Percentiles rank a stretch among this genome's conserved stretches.
phyloP scores from a whole-genome alignment of 192 early-diverging fungal genomes.

The Piromyces finnis region DNA sequence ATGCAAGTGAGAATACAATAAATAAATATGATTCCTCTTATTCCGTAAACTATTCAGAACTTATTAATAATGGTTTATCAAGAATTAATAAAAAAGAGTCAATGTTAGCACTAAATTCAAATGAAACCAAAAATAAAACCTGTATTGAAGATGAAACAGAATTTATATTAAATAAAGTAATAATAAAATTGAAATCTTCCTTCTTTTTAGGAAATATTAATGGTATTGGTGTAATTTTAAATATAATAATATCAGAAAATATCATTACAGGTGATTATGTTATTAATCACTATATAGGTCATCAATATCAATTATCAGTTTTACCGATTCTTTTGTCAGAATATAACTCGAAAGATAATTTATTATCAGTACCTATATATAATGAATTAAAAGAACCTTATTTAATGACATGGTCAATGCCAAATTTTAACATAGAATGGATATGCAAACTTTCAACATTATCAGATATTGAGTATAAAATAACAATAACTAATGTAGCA shows the following conservation, averaged over 20 bases:
- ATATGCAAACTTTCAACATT: neutral
- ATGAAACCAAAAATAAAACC: neutral
- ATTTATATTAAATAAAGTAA: neutral
- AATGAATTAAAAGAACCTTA: neutral
- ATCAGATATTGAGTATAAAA: neutral
- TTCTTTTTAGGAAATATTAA: neutral
- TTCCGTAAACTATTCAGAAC: neutral
- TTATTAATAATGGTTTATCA: neutral
- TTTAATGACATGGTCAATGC: neutral
- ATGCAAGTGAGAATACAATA: neutral
- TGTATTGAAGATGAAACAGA: neutral
- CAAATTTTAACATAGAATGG: neutral
- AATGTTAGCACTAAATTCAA: neutral
- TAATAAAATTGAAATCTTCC: neutral
- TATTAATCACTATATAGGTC: neutral
- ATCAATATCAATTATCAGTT: neutral
- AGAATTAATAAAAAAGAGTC: neutral
- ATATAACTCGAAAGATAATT: neutral
- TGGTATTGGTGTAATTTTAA: neutral
- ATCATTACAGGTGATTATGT: neutral
- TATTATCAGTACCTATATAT: neutral
- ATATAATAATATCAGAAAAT: neutral
- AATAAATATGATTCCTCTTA: neutral
- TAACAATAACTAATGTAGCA: neutral
- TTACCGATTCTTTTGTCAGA: neutral